phyloP scores from a whole-genome alignment of 2,329 filamentous ascomycete species.

The Epichloe scottii region DNA sequence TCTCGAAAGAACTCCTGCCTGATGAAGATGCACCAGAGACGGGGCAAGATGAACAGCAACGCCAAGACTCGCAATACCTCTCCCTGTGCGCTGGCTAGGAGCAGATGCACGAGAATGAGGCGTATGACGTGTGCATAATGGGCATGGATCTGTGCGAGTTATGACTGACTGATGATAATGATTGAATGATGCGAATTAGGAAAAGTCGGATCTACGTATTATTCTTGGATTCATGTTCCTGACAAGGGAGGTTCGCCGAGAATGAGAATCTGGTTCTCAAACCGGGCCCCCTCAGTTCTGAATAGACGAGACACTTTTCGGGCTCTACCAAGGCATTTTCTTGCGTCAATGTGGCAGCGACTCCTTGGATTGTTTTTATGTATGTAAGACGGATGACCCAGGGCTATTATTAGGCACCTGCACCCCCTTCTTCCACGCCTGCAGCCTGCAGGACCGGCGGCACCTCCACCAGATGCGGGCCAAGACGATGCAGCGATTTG shows the following conservation, averaged over 20 bases:
- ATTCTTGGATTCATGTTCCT: neutral
- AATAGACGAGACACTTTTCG: neutral
- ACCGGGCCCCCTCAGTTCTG: neutral
- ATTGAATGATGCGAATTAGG: neutral
- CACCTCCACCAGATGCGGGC: neutral
- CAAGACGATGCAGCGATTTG: neutral
- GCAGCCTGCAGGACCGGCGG: no score
- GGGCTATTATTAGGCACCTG: no score
- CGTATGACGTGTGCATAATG: neutral
- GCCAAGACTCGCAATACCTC: neutral
- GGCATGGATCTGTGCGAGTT: neutral
- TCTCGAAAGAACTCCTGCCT: neutral
- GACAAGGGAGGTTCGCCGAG: neutral
- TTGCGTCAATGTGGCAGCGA: no score
- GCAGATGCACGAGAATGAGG: neutral
- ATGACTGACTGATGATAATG: neutral
- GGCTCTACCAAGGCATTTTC: no score
- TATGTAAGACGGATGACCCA: no score
- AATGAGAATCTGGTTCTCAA: neutral
- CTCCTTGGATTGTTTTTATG: no score
- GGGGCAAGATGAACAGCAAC: neutral
- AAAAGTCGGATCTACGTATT: neutral
- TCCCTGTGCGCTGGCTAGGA: neutral
- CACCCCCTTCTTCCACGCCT: no score
- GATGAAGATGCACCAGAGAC: neutral